These are phyloP conservation scores for Aphanomyces astaci DNA, from an alignment of 352 stramenopile genomes.

Conservation along the genomic window DNA sequence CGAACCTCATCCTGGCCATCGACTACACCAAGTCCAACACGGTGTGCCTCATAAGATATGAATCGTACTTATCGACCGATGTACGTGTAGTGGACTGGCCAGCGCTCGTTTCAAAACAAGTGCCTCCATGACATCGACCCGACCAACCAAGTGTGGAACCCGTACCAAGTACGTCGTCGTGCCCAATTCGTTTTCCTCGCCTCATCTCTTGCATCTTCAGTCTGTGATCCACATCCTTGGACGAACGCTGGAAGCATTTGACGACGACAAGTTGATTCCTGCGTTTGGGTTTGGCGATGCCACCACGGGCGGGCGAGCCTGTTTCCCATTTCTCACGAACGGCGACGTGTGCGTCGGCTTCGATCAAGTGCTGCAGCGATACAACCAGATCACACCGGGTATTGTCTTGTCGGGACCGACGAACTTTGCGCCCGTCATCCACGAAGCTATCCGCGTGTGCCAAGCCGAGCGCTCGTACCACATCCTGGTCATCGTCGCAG, in stretches of 20 bases:
- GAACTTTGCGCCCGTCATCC: slow-evolving; percentile 41
- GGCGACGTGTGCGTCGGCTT: slow-evolving; percentile 47
- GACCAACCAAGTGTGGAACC: slow-evolving; percentile 35
- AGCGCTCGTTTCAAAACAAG: slow-evolving; percentile 49
- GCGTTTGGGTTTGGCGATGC: slow-evolving; percentile 63
- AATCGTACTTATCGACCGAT: not conserved
- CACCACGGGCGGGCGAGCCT: slow-evolving; percentile 37
- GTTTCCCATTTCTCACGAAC: slow-evolving; percentile 40
- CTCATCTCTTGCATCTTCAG: slow-evolving; percentile 23
- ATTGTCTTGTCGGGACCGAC: slow-evolving; percentile 36
- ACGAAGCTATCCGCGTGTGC: slow-evolving; percentile 45
- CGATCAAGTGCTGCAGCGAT: slow-evolving; percentile 43
- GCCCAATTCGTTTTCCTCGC: no score
- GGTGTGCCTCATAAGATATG: slow-evolving; percentile 24
- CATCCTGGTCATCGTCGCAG: slow-evolving; percentile 63
- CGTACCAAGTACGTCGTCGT: slow-evolving; percentile 43
- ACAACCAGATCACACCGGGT: slow-evolving; percentile 49
- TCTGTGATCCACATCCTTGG: slow-evolving; percentile 65
- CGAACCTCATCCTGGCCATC: slow-evolving; percentile 59
- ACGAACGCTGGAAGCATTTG: slow-evolving; percentile 57
- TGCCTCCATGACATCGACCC: slow-evolving; percentile 53
- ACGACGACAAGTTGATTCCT: slow-evolving; percentile 72
- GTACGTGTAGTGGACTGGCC: slow-evolving; percentile 45
- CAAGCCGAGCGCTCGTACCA: slow-evolving; percentile 47
- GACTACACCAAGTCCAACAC: slow-evolving; percentile 67